phyloP scores from a whole-genome alignment of 2,329 filamentous ascomycete species.

The Aureobasidium sp. region DNA sequence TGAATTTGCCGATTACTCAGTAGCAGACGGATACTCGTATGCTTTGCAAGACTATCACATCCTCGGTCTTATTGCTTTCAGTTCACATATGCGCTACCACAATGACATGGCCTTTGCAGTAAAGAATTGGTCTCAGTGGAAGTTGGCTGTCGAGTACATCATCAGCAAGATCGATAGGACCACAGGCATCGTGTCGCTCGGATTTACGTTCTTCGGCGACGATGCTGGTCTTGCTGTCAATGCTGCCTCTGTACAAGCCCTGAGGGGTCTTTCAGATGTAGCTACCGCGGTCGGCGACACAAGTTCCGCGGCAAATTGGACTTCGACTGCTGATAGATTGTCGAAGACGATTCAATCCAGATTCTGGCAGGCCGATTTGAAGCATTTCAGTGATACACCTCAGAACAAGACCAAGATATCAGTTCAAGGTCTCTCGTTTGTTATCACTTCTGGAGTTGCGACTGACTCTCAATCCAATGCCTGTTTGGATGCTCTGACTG shows the following conservation, averaged over 20 bases:
- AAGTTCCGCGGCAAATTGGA: conserved; percentile 23
- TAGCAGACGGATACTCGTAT: conserved; percentile 19
- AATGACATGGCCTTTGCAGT: conserved; percentile 21
- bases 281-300: conserved; percentile 29
- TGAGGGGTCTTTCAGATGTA: conserved; percentile 25
- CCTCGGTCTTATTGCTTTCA: conserved; percentile 26
- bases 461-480: conserved; percentile 27
- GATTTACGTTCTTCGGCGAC: conserved; percentile 26
- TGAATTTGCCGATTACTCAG: conserved; percentile 18
- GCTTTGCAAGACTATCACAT: conserved; percentile 29
- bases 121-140: conserved; percentile 25
- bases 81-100: conserved; percentile 25
- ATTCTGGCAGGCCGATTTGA: conserved; percentile 30
- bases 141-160: conserved; percentile 20
- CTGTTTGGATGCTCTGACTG: conserved; percentile 28
- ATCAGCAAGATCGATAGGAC: conserved; percentile 25
- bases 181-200: conserved; percentile 23
- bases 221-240: conserved; percentile 27
- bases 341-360: conserved; percentile 26
- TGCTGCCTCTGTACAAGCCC: conserved; percentile 24
- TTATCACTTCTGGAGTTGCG: conserved; percentile 31
- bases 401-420: conserved; percentile 28
- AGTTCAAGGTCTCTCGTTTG: conserved; percentile 29
- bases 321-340: conserved; percentile 21
- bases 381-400: conserved; percentile 28